phyloP scores from a whole-genome alignment of 2,329 filamentous ascomycete genomes.

The Arthrinium puccinioides region DNA sequence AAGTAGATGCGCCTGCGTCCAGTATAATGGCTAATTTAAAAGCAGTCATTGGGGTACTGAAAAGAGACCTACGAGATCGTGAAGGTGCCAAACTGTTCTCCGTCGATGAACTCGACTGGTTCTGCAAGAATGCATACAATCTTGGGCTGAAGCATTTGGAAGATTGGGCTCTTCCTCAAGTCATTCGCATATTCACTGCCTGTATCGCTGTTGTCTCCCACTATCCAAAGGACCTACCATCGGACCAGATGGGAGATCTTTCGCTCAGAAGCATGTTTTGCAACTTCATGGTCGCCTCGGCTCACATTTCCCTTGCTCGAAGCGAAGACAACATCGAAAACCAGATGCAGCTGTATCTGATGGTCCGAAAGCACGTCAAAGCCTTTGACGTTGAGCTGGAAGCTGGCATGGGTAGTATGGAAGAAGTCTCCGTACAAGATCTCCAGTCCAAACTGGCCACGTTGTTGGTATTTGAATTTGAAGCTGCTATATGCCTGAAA shows the following conservation, averaged over 20 bases:
- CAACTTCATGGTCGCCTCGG: conserved; percentile 56
- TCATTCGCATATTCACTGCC: conserved; percentile 48
- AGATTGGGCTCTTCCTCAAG: conserved; percentile 42
- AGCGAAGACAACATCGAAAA: conserved; percentile 39
- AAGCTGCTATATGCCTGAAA: conserved; percentile 60
- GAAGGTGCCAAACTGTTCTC: conserved; percentile 47
- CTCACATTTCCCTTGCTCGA: conserved; percentile 44
- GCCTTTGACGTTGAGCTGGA: conserved; percentile 46
- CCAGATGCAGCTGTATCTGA: conserved; percentile 54
- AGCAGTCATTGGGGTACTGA: conserved; percentile 35
- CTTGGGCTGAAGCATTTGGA: conserved; percentile 56
- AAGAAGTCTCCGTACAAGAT: conserved; percentile 40
- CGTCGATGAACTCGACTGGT: conserved; percentile 69
- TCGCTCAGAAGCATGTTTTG: conserved; percentile 59
- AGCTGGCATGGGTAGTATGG: conserved; percentile 28
- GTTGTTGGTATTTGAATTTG: conserved; percentile 71
- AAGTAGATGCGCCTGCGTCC: conserved; percentile 9
- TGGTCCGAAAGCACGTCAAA: conserved; percentile 52
- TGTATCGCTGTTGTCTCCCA: conserved; percentile 45
- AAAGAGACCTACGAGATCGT: conserved; percentile 28
- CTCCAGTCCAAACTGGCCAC: conserved; percentile 55
- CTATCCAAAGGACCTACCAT: conserved; percentile 40
- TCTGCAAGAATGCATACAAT: conserved; percentile 77
- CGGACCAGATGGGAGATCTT: conserved; percentile 37
- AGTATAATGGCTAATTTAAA: conserved; percentile 10